phyloP scores from a whole-genome alignment of 148 eudicot genomes.

The Nepenthes gracilis region DNA sequence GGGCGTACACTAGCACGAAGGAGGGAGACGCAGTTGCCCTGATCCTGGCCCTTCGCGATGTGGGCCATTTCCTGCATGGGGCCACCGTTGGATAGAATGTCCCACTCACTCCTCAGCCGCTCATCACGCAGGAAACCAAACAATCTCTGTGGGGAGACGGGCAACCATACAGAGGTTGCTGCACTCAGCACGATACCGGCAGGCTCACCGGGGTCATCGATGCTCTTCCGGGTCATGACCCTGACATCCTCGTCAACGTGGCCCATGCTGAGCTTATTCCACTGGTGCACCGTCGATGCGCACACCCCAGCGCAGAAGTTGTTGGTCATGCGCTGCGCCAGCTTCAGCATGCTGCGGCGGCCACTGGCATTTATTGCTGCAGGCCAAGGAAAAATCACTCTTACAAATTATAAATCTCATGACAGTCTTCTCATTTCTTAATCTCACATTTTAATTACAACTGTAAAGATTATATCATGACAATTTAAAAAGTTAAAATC shows the following conservation, averaged over 20 bases:
- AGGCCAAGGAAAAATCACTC: not conserved
- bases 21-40: conserved; percentile 88
- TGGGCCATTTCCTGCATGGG: conserved; percentile 99
- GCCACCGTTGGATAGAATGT: conserved; percentile 85
- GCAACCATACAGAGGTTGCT: conserved; percentile 90
- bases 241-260: conserved; percentile 72
- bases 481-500: too few species aligned
- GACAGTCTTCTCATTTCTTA: too few species aligned
- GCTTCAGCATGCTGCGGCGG: conserved; percentile 73
- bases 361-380: conserved; percentile 71
- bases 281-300: conserved; percentile 77
- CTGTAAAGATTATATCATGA: too few species aligned
- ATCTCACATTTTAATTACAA: too few species aligned
- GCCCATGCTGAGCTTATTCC: conserved; percentile 74
- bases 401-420: not conserved
- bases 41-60: conserved; percentile 91
- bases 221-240: conserved; percentile 87
- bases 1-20: conserved; percentile 71
- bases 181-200: conserved; percentile 82
- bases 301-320: conserved; percentile 88
- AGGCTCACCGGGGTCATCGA: conserved; percentile 91
- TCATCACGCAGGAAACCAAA: conserved; percentile 88
- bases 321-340: conserved; percentile 84
- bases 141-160: conserved; percentile 68
- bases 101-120: conserved; percentile 78